Conservation (phyloP, 2,329 filamentous ascomycete species). For the Diaporthe destruens region DNA sequence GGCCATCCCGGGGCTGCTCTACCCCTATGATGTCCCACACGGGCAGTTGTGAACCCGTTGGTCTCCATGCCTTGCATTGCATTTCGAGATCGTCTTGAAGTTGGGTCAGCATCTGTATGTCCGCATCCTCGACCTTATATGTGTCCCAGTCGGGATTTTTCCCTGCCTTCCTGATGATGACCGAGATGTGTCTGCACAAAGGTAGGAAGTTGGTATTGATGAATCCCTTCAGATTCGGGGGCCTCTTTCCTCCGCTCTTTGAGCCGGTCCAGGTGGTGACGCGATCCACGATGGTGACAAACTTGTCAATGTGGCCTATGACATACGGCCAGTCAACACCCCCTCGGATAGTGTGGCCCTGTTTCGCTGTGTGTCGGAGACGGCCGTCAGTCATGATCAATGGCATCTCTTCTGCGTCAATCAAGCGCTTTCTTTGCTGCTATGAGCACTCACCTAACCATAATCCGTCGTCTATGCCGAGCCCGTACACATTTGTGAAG, state of each 20-base stretch:
- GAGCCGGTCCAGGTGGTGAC: background rate
- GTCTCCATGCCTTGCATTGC: background rate
- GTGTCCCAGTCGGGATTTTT: background rate
- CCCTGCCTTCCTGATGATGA: background rate
- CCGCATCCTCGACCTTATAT: background rate
- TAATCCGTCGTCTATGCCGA: background rate
- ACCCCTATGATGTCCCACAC: background rate
- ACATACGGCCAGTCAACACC: slow-evolving; percentile 1
- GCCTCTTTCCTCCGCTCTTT: background rate
- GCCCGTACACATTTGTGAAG: background rate
- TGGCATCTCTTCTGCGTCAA: background rate
- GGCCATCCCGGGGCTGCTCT: background rate
- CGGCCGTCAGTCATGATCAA: background rate
- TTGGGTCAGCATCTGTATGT: background rate
- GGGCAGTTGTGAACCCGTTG: accelerated
- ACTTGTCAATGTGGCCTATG: slow-evolving; percentile 24
- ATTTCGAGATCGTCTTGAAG: background rate
- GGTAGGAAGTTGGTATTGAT: background rate
- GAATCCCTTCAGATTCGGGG: background rate
- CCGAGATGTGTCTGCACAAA: background rate
- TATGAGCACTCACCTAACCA: slow-evolving; percentile 16
- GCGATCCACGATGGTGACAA: background rate
- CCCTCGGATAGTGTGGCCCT: background rate
- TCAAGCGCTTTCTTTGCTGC: too few relatives aligned
- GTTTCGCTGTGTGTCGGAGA: background rate